phyloP scores from a whole-genome alignment of 2,329 filamentous ascomycete genomes.

The Stachybotrys chartarum region DNA sequence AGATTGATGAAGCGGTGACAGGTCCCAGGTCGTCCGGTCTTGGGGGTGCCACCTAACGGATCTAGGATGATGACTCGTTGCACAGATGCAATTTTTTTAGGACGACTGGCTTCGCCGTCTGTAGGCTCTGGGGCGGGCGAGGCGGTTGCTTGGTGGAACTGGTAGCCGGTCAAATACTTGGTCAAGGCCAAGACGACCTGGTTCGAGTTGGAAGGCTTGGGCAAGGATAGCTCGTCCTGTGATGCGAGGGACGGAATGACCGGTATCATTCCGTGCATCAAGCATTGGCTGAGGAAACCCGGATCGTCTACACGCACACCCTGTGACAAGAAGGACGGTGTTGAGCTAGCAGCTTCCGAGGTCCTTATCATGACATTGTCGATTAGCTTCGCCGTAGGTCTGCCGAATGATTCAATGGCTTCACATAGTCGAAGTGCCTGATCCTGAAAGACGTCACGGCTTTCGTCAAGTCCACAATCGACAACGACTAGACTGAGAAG shows the following conservation, averaged over 20 bases:
- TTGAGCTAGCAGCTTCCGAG: neutral
- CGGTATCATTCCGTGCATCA: constrained; percentile 24
- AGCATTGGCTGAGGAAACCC: constrained; percentile 21
- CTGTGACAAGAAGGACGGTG: constrained; percentile 13
- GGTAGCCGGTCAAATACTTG: constrained; percentile 64
- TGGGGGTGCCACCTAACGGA: constrained; percentile 75
- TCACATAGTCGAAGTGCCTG: constrained; percentile 69
- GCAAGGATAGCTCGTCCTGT: constrained; percentile 29
- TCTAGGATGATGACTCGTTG: constrained; percentile 89
- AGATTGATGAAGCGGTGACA: constrained; percentile 72
- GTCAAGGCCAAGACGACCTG: constrained; percentile 72
- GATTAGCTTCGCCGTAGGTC: constrained; percentile 61
- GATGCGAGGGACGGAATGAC: constrained; percentile 35
- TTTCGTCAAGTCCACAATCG: constrained; percentile 52
- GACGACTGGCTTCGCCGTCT: constrained; percentile 23
- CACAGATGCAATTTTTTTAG: constrained; percentile 52
- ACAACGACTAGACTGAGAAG: constrained; percentile 77
- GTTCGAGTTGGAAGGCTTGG: constrained; percentile 35
- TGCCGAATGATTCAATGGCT: constrained; percentile 64
- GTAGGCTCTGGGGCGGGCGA: constrained; percentile 1
- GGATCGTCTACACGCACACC: constrained; percentile 22
- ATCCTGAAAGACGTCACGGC: constrained; percentile 37
- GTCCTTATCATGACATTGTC: constrained; percentile 31
- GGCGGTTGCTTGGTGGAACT: constrained; percentile 23
- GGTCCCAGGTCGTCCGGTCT: constrained; percentile 33